Evolutionary conservation across 495 filamentous ascomycete species (phyloP), one percentile per base, ranked within the genome.

Genomic region (Ascodesmis nigricans): DNA sequence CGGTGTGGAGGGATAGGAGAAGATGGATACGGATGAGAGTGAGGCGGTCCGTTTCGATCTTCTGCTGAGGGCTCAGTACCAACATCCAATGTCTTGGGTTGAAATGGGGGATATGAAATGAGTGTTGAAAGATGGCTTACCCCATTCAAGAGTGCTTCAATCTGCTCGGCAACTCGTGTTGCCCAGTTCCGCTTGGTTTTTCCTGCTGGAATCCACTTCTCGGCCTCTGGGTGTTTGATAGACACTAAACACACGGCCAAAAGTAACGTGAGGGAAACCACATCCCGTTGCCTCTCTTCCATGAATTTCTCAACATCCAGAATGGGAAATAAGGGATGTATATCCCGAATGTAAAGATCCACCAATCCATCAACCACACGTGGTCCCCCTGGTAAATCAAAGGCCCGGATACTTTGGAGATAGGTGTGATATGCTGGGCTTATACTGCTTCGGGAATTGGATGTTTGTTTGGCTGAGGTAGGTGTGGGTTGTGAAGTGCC

Each of bases 21-120:
- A 58, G 56, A 26, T 62, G 44, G 11, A 58, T 38, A n/a, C 57
- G 56, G 13, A 63, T 59, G n/a, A 60, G 49, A 5, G 53, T 60
- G 20, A 61, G 36, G 5, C 60, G 53, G 31, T 62, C 58, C 1
- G 45, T 35, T 26, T 62, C 61, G n/a, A 62, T n/a, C n/a, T n/a
- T n/a, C n/a, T n/a, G n/a, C n/a, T n/a, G n/a, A n/a, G n/a, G n/a
- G n/a, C n/a, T n/a, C n/a, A n/a, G n/a, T n/a, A n/a, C n/a, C n/a
- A n/a, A n/a, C n/a, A n/a, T n/a, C n/a, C n/a, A n/a, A n/a, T n/a
- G n/a, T n/a, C n/a, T n/a, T n/a, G n/a, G n/a, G n/a, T n/a, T n/a
- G n/a, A n/a, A n/a, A n/a, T n/a, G n/a, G n/a, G n/a, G n/a, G n/a
- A n/a, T n/a, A n/a, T n/a, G n/a, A n/a, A n/a, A n/a, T n/a, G n/a